Percentiles rank a stretch among this genome's conserved stretches.
phyloP scores from a whole-genome alignment of 257 asterid species.

The Scutellaria galericulata region DNA sequence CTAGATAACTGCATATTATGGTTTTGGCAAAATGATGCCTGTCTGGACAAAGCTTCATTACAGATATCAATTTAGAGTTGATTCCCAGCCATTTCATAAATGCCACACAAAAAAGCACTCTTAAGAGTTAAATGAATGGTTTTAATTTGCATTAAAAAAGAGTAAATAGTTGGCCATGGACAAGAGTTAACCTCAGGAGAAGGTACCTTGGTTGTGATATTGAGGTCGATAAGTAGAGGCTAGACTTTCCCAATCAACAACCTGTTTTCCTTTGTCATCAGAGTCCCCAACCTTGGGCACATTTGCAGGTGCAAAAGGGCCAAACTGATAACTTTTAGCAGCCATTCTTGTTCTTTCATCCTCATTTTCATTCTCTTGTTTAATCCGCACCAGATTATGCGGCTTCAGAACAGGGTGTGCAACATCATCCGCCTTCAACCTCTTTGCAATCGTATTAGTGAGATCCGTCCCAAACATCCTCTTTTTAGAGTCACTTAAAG shows the following conservation, averaged over 20 bases:
- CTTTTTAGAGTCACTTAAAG: conserved; percentile 56
- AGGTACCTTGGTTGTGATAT: conserved; percentile 90
- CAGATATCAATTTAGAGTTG: not conserved
- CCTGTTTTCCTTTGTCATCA: conserved; percentile 46
- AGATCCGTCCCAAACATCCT: conserved; percentile 87
- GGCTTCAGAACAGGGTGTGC: conserved; percentile 39
- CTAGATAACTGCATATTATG: not conserved
- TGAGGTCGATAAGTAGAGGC: conserved; percentile 78
- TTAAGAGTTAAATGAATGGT: not conserved
- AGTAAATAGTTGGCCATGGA: not conserved
- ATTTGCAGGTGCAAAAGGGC: conserved; percentile 93
- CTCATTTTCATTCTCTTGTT: conserved; percentile 60
- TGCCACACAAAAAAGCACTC: not conserved
- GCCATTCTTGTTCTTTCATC: conserved; percentile 44
- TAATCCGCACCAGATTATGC: conserved; percentile 47
- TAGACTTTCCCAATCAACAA: conserved; percentile 74
- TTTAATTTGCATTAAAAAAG: not conserved
- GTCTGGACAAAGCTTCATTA: not conserved
- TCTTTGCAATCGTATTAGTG: conserved; percentile 64
- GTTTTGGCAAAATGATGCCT: not conserved
- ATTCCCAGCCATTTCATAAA: not conserved
- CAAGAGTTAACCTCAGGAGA: not conserved
- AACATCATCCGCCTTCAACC: conserved; percentile 54
- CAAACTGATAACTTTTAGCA: conserved; percentile 67
- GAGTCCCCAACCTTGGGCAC: conserved; percentile 54